These are phyloP conservation scores for Pseudozyma pruni DNA, from an alignment of 1,284 basidiomycete genomes.

Conservation along the genomic window DNA sequence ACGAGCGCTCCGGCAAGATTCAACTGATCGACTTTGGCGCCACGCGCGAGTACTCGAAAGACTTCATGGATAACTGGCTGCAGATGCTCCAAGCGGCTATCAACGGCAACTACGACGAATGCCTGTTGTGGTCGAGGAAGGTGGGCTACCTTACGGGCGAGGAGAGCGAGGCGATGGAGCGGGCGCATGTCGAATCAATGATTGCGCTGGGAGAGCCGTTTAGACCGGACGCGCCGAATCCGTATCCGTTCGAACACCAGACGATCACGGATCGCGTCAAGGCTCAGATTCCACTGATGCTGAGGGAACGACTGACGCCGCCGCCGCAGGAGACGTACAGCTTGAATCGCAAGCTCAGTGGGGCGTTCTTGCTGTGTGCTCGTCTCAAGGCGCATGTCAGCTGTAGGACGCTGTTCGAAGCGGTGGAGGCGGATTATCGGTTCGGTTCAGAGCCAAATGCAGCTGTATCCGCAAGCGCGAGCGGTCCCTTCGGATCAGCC, in stretches of 20 bases:
- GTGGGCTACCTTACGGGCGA: slow-evolving; percentile 91
- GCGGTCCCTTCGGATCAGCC: slow-evolving; percentile 13
- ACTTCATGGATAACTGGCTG: slow-evolving; percentile 91
- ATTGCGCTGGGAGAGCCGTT: slow-evolving; percentile 81
- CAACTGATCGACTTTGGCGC: slow-evolving; percentile 97
- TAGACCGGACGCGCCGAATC: slow-evolving; percentile 74
- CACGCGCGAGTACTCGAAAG: slow-evolving; percentile 83
- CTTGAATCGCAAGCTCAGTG: slow-evolving; percentile 92
- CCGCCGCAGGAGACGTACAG: slow-evolving; percentile 95
- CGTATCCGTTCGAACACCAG: slow-evolving; percentile 75
- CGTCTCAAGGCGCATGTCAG: slow-evolving; percentile 81
- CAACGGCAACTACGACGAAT: slow-evolving; percentile 76
- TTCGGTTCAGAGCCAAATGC: slow-evolving; percentile 17
- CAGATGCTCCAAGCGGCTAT: slow-evolving; percentile 82
- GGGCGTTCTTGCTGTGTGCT: slow-evolving; percentile 90
- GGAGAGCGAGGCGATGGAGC: slow-evolving; percentile 88
- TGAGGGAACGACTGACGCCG: slow-evolving; percentile 86
- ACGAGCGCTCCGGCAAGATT: slow-evolving; percentile 72
- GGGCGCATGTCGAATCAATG: slow-evolving; percentile 88
- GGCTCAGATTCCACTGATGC: slow-evolving; percentile 88
- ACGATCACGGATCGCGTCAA: slow-evolving; percentile 80
- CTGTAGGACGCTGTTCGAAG: slow-evolving; percentile 73
- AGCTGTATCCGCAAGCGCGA: background rate
- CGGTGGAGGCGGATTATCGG: slow-evolving; percentile 21
- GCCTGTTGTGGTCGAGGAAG: slow-evolving; percentile 79